phyloP scores from a whole-genome alignment of 768 basidiomycete species.

The Psilocybe azurescens region DNA sequence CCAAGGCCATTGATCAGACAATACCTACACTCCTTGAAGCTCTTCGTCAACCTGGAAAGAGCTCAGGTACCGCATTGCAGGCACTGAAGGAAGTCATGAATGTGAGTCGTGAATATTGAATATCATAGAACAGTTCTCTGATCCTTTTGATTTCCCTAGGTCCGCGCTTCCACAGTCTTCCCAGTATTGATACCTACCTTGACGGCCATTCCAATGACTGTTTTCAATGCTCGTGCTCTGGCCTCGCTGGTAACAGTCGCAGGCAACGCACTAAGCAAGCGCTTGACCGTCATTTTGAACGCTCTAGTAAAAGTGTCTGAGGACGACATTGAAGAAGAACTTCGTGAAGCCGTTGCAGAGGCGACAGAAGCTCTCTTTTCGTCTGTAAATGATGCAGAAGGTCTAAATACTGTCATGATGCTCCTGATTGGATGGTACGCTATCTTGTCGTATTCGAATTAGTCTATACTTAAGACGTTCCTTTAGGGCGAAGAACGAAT shows the following conservation, averaged over 20 bases:
- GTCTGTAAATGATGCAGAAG: conserved; percentile 86
- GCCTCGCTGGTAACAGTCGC: conserved; percentile 93
- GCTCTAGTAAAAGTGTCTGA: conserved; percentile 84
- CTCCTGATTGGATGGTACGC: conserved; percentile 86
- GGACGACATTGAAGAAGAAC: conserved; percentile 69
- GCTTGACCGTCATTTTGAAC: conserved; percentile 77
- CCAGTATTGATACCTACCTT: conserved; percentile 95
- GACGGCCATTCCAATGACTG: conserved; percentile 87
- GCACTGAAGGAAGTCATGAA: conserved; percentile 95
- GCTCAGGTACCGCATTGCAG: conserved; percentile 94
- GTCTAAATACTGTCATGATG: conserved; percentile 89
- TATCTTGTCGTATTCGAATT: background rate
- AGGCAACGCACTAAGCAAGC: conserved; percentile 85
- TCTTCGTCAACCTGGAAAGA: conserved; percentile 88
- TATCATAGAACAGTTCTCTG: background rate
- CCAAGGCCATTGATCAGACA: conserved; percentile 93
- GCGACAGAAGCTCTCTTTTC: conserved; percentile 75
- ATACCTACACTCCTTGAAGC: conserved; percentile 95
- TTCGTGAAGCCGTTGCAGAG: conserved; percentile 71
- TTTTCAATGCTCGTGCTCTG: conserved; percentile 93
- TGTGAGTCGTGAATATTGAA: conserved; percentile 47
- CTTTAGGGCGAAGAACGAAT: conserved; percentile 79
- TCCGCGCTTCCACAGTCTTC: conserved; percentile 95
- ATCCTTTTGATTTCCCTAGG: conserved; percentile 47
- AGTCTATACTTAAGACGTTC: background rate